Evolutionary conservation across 306 rosid genomes (phyloP), one percentile per base, ranked within the genome.

Genomic region (Fragaria iinumae): DNA sequence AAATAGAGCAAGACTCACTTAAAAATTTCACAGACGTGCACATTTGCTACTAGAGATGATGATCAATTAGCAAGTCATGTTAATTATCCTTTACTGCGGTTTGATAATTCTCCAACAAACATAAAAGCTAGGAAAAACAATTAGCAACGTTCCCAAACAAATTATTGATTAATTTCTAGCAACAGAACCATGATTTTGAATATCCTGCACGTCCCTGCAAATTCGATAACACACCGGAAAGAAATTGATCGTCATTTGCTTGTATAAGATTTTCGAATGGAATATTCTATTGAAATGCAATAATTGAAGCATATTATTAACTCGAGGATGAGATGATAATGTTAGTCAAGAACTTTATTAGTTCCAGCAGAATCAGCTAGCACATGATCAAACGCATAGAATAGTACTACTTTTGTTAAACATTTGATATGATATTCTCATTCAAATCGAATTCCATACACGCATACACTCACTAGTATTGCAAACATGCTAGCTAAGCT

Each of bases 361-460:
- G 5, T 67, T 21, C n/a, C 34, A 43, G 34, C 72, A 43, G 36
- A 67, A 67, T 18, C 70, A 66, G 43, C 21, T 34, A 16, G 21
- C 45, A 65, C 69, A 29, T 36, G 69, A 66, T 66, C 70, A 66
- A 66, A 36, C 48, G 38, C 70, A 38, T 20, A 38, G 1, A 34
- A 65, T 65, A 36, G 21, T 16, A 65, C 27, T 18, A 66, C 25
- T 65, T 65, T 38, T 38, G 70, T 39, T 66, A 65, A 65, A 66
- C 70, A 38, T 66, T 66, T 18, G 48, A 66, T 64, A 64, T 38
- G 48, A 66, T 64, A 64, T 64, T 66, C 70, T 66, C 48, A 66
- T 66, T 38, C 48, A 66, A 66, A 66, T 8, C 3, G 44, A 18
- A 38, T 38, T 36, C 44, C 48, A 66, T 66, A 38, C 38, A 34